Base-by-base conservation (phyloP, 495 filamentous ascomycete species). In the Hypomontagnella monticulosa region DNA sequence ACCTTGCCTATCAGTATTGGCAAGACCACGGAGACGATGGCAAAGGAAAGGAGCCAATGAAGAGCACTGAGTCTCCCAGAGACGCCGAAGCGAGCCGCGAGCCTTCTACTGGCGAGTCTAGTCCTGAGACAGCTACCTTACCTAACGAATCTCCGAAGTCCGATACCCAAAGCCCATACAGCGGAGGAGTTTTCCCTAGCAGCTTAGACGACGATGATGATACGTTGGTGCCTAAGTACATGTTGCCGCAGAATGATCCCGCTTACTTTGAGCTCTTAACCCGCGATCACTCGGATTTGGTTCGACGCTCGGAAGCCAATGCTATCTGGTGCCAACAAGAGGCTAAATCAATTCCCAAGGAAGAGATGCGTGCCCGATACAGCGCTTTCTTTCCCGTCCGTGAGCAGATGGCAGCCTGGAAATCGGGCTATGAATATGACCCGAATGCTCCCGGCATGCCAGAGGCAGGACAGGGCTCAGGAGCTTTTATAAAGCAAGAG, bases 211-310 rank as follows among this genome's bases (percentile, higher is more conserved):
- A 30, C 1, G 30, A 38, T 4, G 52, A 33, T 19, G 30, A 51
- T 7, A 14, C 19, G 3, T 1, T 51, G 27, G 38, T 64, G 3
- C 40, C 61, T 9, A 52, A 47, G 20, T 40, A 38, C 19, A 51
- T 46, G 20, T 14, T 57, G 4, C 46, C 53, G 1, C 61, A 64
- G 40, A 47, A 52, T 20, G 61, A 64, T 14, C 46, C 40, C 1
- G 53, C 61, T 1, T 52, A 38, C 15, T 11, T 8, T n/a, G 46
- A 64, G 10, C 32, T 40, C 2, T 15, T 64, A 18, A 32, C 32
- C 11, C 38, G 38, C 14, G 61, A 64, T 7, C 33, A 9, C 14
- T 52, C 46, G 1, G 61, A 57, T n/a, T 18, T 57, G 0, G 38
- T 64, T n/a, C 20, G n/a, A 1, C 12, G 20, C 4, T 23, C 46